Evolutionary conservation across 805 yeast genomes (phyloP).

Genomic region (Lipomyces kockii): DNA sequence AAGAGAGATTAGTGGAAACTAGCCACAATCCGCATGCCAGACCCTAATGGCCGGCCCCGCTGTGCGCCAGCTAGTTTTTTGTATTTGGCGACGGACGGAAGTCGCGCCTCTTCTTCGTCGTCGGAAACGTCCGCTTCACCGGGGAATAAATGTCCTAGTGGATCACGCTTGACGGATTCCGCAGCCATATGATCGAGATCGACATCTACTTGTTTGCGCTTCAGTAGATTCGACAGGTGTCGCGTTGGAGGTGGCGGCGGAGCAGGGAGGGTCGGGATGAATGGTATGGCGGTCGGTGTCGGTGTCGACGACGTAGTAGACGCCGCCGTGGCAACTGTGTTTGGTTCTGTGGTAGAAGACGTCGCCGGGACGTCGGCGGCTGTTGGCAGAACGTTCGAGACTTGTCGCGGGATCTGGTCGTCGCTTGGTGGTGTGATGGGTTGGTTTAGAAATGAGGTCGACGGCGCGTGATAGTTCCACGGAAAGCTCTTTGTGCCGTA

Average conservation of each 20-base stretch:
- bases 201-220: conserved; percentile 29
- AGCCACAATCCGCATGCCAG: conserved; percentile 34
- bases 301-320: neutral
- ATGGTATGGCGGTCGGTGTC: conserved; percentile 10
- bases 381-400: conserved; percentile 6
- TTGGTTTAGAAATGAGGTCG: conserved; percentile 16
- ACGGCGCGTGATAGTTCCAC: conserved; percentile 18
- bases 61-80: conserved; percentile 16
- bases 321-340: neutral
- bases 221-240: conserved; percentile 30
- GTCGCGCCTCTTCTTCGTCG: conserved; percentile 14
- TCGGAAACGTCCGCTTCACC: conserved; percentile 37
- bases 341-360: neutral
- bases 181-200: conserved; percentile 30
- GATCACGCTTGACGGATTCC: conserved; percentile 36
- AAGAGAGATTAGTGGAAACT: conserved; percentile 12
- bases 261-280: neutral
- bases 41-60: conserved; percentile 25
- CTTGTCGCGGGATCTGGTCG: conserved; percentile 31
- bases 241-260: conserved; percentile 23
- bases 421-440: conserved; percentile 36
- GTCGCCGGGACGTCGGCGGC: neutral
- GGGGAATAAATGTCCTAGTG: conserved; percentile 37
- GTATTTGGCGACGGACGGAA: conserved; percentile 33
- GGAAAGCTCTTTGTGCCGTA: conserved; percentile 28